Evolutionary conservation across 2,329 filamentous ascomycete genomes (phyloP), one percentile per base, ranked within the genome.

Genomic region (Monilinia vaccinii-corymbosi): DNA sequence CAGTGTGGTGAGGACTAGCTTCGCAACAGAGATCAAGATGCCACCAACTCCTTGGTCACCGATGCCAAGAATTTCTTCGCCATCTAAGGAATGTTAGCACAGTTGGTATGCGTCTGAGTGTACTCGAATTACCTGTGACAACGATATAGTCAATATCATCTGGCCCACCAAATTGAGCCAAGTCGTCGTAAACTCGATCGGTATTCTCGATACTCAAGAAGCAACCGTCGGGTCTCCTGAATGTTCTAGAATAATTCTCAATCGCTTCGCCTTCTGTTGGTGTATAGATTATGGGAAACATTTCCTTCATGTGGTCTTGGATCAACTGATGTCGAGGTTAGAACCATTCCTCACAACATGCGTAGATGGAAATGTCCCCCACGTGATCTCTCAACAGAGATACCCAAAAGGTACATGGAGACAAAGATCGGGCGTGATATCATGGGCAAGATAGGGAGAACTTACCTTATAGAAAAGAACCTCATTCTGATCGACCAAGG

Each of bases 251-350:
- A 70, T 89, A 96, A 64, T 92, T 88, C 65, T 89, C 83, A 55
- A 96, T 96, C 0, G 91, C 91, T 45, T 95, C 89, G 10, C 89
- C 90, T 74, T 96, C 91, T 0, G 91, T 96, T 0, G 91, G 91
- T 0, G 91, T 96, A 70, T 96, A 96, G 32, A 96, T 89, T n/a
- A 96, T 77, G 45, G 86, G 84, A 69, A 95, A 92, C 88, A 96
- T 94, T 70, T 96, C 90, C 64, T 88, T 85, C 23, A 96, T 75
- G 67, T 96, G 86, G 5, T 88, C 83, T 70, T 89, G 81, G 9
- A 94, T 78, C 11, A 95, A 79, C 81, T 90, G 52, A 1, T 50
- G 25, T 31, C 25, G 21, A 38, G 6, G 28, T 59, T n/a, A 59
- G 57, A 42, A 36, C 0, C 21, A 34, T 2, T 44, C 13, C 8